These are phyloP conservation scores for Delphinella strobiligena DNA, from an alignment of 2,329 filamentous ascomycete genomes.

Conservation along the genomic window DNA sequence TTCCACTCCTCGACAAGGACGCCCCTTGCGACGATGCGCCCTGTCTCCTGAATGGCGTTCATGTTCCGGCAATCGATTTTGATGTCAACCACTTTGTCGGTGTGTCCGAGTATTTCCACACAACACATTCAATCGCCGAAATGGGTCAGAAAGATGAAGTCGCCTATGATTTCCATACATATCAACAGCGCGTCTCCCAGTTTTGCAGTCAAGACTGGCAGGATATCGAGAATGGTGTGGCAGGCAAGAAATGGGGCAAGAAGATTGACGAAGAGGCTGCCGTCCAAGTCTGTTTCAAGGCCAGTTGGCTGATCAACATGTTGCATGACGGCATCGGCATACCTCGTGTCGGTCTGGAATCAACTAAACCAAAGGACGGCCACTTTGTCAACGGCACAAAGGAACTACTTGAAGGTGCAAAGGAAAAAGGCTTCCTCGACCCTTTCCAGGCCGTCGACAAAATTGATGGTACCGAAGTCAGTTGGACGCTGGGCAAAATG, in stretches of 20 bases:
- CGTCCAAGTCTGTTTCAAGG: slow-evolving; percentile 89
- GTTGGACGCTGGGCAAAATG: slow-evolving; percentile 96
- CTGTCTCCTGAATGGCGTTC: slow-evolving; percentile 80
- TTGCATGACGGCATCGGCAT: slow-evolving; percentile 93
- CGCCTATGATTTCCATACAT: slow-evolving; percentile 80
- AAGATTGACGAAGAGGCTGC: slow-evolving; percentile 64
- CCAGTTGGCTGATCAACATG: slow-evolving; percentile 94
- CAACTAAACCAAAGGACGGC: slow-evolving; percentile 37
- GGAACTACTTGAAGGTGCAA: slow-evolving; percentile 53
- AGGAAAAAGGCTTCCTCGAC: slow-evolving; percentile 64
- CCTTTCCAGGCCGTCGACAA: slow-evolving; percentile 90
- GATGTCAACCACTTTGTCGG: slow-evolving; percentile 95
- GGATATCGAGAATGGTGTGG: slow-evolving; percentile 56
- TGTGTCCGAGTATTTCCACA: slow-evolving; percentile 98
- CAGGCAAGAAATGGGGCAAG: slow-evolving; percentile 57
- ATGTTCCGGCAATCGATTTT: slow-evolving; percentile 93
- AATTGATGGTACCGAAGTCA: slow-evolving; percentile 82
- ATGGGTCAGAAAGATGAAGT: slow-evolving; percentile 57
- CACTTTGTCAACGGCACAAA: slow-evolving; percentile 59
- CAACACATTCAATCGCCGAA: slow-evolving; percentile 86
- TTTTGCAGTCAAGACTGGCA: slow-evolving; percentile 82
- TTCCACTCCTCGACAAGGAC: slow-evolving; percentile 81
- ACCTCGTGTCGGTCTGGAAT: slow-evolving; percentile 64
- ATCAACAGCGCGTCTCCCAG: slow-evolving; percentile 70
- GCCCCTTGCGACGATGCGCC: slow-evolving; percentile 70